A percentile compares a stretch with the other conserved stretches of the same genome.
These are phyloP conservation scores for Allium sativum DNA, from an alignment of 106 monocot genomes.

Conservation along the genomic window DNA sequence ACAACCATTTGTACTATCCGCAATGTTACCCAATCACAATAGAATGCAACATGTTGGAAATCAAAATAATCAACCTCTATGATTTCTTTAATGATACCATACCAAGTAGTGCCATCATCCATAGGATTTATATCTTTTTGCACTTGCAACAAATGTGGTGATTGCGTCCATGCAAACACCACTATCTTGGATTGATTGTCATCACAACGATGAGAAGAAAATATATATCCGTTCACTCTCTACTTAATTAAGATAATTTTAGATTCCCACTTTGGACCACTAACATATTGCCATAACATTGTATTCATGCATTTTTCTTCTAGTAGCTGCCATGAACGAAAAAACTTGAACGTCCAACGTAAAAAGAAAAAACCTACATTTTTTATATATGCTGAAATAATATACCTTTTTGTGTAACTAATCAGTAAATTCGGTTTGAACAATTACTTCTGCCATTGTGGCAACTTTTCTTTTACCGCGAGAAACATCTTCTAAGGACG, in stretches of 20 bases:
- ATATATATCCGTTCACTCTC: neutral
- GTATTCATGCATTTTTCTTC: neutral
- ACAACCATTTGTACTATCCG: neutral
- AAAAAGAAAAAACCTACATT: neutral
- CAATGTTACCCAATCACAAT: neutral
- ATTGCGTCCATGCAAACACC: neutral
- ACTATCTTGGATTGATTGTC: neutral
- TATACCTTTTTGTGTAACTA: conserved; percentile 3
- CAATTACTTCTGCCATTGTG: neutral
- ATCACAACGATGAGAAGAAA: neutral
- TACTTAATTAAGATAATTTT: neutral
- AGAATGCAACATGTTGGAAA: neutral
- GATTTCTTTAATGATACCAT: neutral
- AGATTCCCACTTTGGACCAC: neutral
- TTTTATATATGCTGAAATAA: neutral
- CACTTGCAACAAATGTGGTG: neutral
- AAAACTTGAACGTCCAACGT: neutral
- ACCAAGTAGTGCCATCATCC: neutral
- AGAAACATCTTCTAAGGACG: neutral
- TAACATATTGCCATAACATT: neutral
- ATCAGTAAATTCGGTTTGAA: neutral
- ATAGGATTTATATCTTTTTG: neutral
- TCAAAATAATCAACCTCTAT: neutral
- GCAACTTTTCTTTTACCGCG: neutral
- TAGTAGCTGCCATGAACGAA: neutral